Evolutionary conservation across 2,329 filamentous ascomycete species (phyloP), one percentile per base, ranked within the genome.

Genomic region (Penicillium sp.): DNA sequence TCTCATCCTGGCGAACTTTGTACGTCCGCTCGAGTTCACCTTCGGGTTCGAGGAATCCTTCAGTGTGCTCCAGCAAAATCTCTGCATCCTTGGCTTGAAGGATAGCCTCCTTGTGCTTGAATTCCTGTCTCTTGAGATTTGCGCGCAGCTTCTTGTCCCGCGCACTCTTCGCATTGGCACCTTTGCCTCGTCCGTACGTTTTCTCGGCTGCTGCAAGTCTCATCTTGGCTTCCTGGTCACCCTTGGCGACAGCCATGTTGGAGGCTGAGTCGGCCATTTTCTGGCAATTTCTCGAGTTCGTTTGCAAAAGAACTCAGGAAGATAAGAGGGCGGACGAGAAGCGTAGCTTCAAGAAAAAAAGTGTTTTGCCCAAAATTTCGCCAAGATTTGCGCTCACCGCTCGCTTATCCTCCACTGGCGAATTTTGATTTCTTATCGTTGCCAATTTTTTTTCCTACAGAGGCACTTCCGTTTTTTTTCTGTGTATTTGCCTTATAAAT

Each of bases 61-160:
- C 75, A 6, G 84, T 81, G 67, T 95, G 88, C 70, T 97, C 91
- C 48, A 95, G 80, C 60, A 98, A 73, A 50, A 98, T 93, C 71
- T 98, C 93, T 21, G 91, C 88, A 75, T 96, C 91, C 71, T 95
- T 95, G 15, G 93, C 89, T 68, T 87, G 84, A 32, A 94, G 70
- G 1, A 86, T 75, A 1, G 91, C 91, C 60, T 85, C 80, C 62
- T 89, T 81, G 71, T 89, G 91, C 68, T 93, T 93, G 52, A 75
- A 74, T 67, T 98, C 93, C 40, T 96, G 77, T 2, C 77, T 77
- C 64, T 83, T 84, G 43, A 98, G 73, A 57, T 88, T 95, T 12
- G 82, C 79, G 43, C 88, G 84, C 55, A 97, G 72, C 69, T 97
- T 98, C 77, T 87, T 94, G 75, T 97, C 89, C 62, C 83, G 86